phyloP scores from a whole-genome alignment of 352 stramenopile species.

The Pythium rishiriense region DNA sequence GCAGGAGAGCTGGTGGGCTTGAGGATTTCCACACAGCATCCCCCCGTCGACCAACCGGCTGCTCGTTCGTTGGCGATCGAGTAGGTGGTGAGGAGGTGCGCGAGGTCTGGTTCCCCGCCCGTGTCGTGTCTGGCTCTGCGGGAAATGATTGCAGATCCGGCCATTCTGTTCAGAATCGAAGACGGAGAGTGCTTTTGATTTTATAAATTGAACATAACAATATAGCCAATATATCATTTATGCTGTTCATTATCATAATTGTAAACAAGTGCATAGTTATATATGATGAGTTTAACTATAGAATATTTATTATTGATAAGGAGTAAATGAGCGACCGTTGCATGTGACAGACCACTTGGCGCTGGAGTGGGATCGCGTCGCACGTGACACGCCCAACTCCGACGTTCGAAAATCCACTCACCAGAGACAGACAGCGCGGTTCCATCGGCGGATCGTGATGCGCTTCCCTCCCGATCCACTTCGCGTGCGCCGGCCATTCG shows the following conservation, averaged over 20 bases:
- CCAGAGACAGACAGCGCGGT: neutral
- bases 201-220: too few species aligned
- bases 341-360: conserved; percentile 17
- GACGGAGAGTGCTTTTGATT: neutral
- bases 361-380: conserved; percentile 13
- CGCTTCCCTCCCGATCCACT: neutral
- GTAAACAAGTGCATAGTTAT: neutral
- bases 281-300: neutral
- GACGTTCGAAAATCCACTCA: conserved; percentile 4
- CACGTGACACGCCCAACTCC: conserved; percentile 21
- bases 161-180: neutral
- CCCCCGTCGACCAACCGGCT: too few species aligned
- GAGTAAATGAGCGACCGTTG: neutral
- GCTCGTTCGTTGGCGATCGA: neutral
- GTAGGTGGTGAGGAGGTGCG: neutral
- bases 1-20: too few species aligned
- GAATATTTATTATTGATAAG: neutral
- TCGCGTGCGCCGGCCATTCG: conserved; percentile 9
- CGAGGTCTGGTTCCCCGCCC: neutral
- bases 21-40: too few species aligned
- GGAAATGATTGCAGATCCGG: conserved; percentile 16
- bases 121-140: neutral
- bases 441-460: neutral
- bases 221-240: neutral
- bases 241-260: neutral